Base-by-base conservation (phyloP, 306 rosid species). In the Rosa persica region DNA sequence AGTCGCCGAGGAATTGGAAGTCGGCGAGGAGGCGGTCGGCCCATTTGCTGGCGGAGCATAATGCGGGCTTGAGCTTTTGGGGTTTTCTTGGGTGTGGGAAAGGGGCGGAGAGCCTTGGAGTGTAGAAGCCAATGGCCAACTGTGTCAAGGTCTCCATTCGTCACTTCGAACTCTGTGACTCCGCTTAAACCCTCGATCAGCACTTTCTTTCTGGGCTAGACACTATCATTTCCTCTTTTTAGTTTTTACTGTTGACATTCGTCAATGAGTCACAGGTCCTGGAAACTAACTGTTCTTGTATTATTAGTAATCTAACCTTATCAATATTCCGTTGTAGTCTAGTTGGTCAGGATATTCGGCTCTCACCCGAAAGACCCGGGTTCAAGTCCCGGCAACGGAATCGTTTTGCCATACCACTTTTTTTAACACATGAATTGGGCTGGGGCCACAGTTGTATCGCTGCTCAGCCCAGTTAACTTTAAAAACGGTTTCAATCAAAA, bases 11-110 rank as follows among this genome's bases (percentile, higher is more conserved):
- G 87, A 95, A 93, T 51, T 95, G 96, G 78, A 95, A 95, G 64
- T 95, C 99, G 72, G 96, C 86, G 27, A 95, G 90, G 69, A 95
- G 92, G 17, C 97, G 98, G 16, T 95, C 98, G 12, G 99, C 97
- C 99, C 98, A 93, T 88, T 87, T 91, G 81, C 93, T 91, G 86
- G 98, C 93, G 80, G 89, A 88, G 85, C 81, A 85, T 11, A 38
- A 76, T 72, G 76, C 67, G 78, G 85, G 83, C 46, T 58, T 72
- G 78, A 69, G 77, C 23, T 76, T 84, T 42, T 82, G 87, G 40
- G 84, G 75, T 74, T 64, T 87, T 12, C 55, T 42, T 16, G 61
- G 36, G 66, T 2, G 78, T 4, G 55, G 80, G 25, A 55, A 75
- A 13, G 85, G 77, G 6, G 27, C 61, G 61, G 76, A 11, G 3